Base-by-base conservation (phyloP, 2,329 filamentous ascomycete genomes). In the Bipolaris sorokiniana region DNA sequence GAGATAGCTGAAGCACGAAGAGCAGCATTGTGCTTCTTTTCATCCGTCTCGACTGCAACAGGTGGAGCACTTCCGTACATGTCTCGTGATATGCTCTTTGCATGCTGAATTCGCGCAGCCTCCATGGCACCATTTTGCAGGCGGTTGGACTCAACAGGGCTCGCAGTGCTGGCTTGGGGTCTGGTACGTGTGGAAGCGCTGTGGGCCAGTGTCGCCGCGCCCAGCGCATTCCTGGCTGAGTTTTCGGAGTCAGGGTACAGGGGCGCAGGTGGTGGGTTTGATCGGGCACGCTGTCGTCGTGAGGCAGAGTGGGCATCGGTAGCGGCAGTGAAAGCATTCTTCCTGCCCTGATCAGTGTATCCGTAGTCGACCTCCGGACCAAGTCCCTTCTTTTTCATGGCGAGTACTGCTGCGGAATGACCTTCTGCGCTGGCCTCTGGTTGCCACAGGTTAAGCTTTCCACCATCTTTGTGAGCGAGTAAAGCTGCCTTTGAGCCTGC, bases 1-100 rank as follows among this genome's bases (percentile, higher is more conserved):
- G 90, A 91, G 3, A 97, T 81, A 2, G 93, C 92, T 18, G 92
- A 94, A 28, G 92, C 91, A 62, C 89, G 89, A 2, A 96, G 80
- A 4, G 88, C 86, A 64, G 92, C 89, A 42, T 88, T 85, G 56
- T 85, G 86, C 59, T 85, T 87, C 73, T 88, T 84, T 68, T 97
- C 92, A 38, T 95, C 88, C 0, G 87, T 78, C 69, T 96, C 91
- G 1, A 84, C 79, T 23, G 86, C 82, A 3, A 96, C 86, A 0
- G 88, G 88, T 3, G 92, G 92, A 33, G 86, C 80, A 1, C 90
- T 88, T 0, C 89, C 92, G 71, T 89, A 96, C 86, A 96, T 90
- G 59, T 88, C 87, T 59, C 88, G 83, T 34, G 85, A 82, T 77
- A 92, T 86, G 53, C 86, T 90, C 36, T 87, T 88, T 1, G 90